A percentile compares a stretch with the other conserved stretches of the same genome.
phyloP scores from a whole-genome alignment of 805 yeast genomes.

The Saccharomycopsis sp. region DNA sequence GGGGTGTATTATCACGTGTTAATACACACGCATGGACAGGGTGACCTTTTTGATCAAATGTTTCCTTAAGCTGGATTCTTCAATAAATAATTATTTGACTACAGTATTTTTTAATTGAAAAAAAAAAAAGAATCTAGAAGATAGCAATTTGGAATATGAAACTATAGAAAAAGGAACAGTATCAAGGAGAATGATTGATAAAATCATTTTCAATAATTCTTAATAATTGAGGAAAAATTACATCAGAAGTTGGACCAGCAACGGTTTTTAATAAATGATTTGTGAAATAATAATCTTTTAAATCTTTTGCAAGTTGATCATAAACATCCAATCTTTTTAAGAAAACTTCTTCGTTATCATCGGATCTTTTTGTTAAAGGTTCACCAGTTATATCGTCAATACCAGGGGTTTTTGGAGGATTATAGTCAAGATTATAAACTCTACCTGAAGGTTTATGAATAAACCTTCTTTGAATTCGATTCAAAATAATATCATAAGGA shows the following conservation, averaged over 20 bases:
- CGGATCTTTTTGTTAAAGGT: slow-evolving; percentile 65
- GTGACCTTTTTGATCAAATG: too few species aligned
- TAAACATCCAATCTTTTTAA: slow-evolving; percentile 56
- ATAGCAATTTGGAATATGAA: too few species aligned
- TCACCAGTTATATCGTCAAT: slow-evolving; percentile 88
- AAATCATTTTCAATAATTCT: slow-evolving; percentile 27
- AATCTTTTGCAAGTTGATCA: slow-evolving; percentile 46
- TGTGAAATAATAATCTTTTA: slow-evolving; percentile 47
- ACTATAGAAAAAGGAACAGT: too few species aligned
- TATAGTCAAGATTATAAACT: slow-evolving; percentile 75
- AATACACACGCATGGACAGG: too few species aligned
- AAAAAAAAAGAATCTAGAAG: too few species aligned
- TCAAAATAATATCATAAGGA: slow-evolving; percentile 72
- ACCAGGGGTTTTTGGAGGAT: slow-evolving; percentile 79
- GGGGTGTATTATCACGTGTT: too few species aligned
- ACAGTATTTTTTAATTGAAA: too few species aligned
- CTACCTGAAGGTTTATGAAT: slow-evolving; percentile 80
- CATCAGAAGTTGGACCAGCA: slow-evolving; percentile 73
- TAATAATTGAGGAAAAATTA: slow-evolving; percentile 64
- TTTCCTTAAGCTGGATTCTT: too few species aligned
- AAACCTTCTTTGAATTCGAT: slow-evolving; percentile 77
- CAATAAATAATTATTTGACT: too few species aligned
- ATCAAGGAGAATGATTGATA: too few species aligned
- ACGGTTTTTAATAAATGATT: slow-evolving; percentile 44
- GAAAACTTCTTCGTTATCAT: slow-evolving; percentile 71